Conservation (phyloP, 2,329 filamentous ascomycete genomes). For the Arthrobotrys musiformis region DNA sequence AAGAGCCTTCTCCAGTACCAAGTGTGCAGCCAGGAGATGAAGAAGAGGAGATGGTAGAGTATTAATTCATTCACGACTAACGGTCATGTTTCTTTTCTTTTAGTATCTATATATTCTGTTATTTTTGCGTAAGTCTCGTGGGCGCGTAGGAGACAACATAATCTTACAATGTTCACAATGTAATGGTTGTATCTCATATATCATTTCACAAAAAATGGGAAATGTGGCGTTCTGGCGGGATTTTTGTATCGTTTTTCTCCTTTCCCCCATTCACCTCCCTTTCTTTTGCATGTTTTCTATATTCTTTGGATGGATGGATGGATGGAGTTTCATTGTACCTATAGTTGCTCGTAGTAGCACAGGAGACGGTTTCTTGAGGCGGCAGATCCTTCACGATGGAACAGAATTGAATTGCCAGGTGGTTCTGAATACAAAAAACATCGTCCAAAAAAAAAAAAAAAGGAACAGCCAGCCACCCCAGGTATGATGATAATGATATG, state of each 20-base stretch:
- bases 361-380: background rate
- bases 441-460: too few species aligned
- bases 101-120: background rate
- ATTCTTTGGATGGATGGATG: background rate
- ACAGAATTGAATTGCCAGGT: too few species aligned
- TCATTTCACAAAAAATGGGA: background rate
- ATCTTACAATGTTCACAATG: background rate
- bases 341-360: background rate
- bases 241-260: background rate
- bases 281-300: background rate
- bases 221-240: constrained; percentile 8
- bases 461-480: too few species aligned
- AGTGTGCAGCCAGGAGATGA: constrained; percentile 30
- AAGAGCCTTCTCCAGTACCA: constrained; percentile 21
- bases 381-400: background rate
- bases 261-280: too few species aligned
- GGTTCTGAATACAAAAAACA: too few species aligned
- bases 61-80: constrained; percentile 28
- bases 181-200: background rate
- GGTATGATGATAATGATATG: too few species aligned
- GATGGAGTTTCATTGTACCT: background rate
- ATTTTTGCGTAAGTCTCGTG: background rate
- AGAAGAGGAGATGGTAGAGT: constrained; percentile 55
- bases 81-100: background rate
- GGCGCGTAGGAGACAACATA: background rate